A percentile compares a stretch with the other conserved stretches of the same genome.
These are phyloP conservation scores for Clavispora phyllophila DNA, from an alignment of 805 yeast species.

Conservation along the genomic window DNA sequence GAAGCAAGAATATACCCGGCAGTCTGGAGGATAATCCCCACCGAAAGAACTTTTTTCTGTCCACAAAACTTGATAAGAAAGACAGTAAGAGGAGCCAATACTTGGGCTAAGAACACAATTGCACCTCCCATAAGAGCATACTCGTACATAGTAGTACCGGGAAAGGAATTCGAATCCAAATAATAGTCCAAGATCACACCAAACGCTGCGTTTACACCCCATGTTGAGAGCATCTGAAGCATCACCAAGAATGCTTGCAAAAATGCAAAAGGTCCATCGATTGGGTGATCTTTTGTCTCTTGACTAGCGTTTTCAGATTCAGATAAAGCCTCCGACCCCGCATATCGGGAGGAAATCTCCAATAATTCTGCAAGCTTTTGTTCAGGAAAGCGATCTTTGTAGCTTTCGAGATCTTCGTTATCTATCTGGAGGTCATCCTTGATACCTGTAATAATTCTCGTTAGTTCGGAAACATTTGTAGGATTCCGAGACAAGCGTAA, in stretches of 20 bases:
- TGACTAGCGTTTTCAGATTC: background rate
- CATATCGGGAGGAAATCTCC: background rate
- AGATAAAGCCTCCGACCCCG: background rate
- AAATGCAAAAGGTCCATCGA: slow-evolving; percentile 15
- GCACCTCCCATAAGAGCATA: slow-evolving; percentile 68
- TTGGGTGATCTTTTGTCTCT: slow-evolving; percentile 9
- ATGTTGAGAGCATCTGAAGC: slow-evolving; percentile 44
- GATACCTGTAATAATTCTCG: slow-evolving; percentile 12
- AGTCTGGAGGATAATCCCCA: slow-evolving; percentile 50
- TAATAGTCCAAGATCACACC: slow-evolving; percentile 57
- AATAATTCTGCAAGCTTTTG: slow-evolving; percentile 9
- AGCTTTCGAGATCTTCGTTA: slow-evolving; percentile 7
- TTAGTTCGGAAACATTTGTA: slow-evolving; percentile 11
- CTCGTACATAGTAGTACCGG: slow-evolving; percentile 52
- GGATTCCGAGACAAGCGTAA: background rate
- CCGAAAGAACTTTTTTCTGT: slow-evolving; percentile 38
- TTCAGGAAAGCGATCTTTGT: slow-evolving; percentile 9
- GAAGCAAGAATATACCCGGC: slow-evolving; percentile 57
- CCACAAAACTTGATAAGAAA: slow-evolving; percentile 45
- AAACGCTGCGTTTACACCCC: slow-evolving; percentile 57
- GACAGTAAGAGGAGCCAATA: slow-evolving; percentile 46
- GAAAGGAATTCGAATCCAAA: slow-evolving; percentile 35
- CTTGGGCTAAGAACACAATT: slow-evolving; percentile 56
- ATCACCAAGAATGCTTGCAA: slow-evolving; percentile 23
- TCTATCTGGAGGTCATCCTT: slow-evolving; percentile 15